phyloP scores from a whole-genome alignment of 257 asterid genomes.

The Voacanga thouarsii region DNA sequence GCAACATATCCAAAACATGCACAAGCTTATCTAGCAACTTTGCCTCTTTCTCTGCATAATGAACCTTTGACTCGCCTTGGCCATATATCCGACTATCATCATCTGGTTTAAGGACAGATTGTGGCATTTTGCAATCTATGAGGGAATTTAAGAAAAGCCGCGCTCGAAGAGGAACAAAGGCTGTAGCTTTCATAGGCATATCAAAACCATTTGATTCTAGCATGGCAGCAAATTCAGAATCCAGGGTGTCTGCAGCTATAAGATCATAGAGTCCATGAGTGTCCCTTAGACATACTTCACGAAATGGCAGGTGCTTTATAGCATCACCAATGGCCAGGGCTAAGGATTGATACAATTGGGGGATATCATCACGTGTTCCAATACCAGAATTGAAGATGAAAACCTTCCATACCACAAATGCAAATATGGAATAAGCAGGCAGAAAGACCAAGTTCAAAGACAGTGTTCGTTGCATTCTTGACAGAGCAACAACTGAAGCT shows the following conservation, averaged over 20 bases:
- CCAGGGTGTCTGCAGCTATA: conserved; percentile 69
- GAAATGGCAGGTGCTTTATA: conserved; percentile 85
- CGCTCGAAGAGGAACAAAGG: conserved; percentile 91
- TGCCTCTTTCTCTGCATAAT: conserved; percentile 58
- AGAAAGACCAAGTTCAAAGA: conserved; percentile 72
- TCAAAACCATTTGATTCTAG: conserved; percentile 65
- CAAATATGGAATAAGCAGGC: conserved; percentile 84
- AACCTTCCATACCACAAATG: conserved; percentile 82
- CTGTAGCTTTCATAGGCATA: conserved; percentile 59
- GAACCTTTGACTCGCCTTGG: conserved; percentile 61
- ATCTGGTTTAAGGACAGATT: conserved; percentile 45
- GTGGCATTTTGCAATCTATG: conserved; percentile 75
- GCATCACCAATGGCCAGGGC: conserved; percentile 62
- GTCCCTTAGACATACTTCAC: conserved; percentile 87
- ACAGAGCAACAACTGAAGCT: conserved; percentile 74
- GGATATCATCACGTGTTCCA: conserved; percentile 75
- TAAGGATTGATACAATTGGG: conserved; percentile 61
- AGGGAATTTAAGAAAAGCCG: conserved; percentile 87
- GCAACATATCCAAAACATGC: conserved; percentile 77
- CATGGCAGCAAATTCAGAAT: conserved; percentile 73
- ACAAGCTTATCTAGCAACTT: conserved; percentile 69
- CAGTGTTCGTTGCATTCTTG: conserved; percentile 80
- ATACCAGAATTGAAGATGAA: conserved; percentile 48
- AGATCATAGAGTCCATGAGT: conserved; percentile 70
- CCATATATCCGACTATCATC: conserved; percentile 48